Conservation (phyloP, 192 early-diverging fungal species). For the Linnemannia zychae region DNA sequence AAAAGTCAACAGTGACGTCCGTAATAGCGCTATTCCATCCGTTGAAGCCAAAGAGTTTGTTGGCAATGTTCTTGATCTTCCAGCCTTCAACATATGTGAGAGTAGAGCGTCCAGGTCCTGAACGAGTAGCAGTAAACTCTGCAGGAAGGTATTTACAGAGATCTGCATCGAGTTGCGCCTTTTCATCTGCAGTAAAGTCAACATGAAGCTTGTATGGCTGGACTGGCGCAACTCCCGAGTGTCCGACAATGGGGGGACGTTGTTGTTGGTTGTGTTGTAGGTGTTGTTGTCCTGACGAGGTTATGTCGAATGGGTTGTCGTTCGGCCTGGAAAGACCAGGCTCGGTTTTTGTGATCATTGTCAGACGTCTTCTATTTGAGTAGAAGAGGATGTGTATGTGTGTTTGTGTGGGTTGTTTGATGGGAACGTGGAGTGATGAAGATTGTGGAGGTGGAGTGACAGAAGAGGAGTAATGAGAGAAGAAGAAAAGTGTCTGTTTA, state of each 20-base stretch:
- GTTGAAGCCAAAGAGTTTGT: slow-evolving; percentile 95
- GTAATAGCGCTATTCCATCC: slow-evolving; percentile 88
- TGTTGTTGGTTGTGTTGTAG: too few relatives aligned
- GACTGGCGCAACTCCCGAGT: not conserved
- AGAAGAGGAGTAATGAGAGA: not conserved
- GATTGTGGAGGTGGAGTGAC: not conserved
- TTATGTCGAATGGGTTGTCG: not conserved
- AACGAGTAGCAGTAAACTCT: slow-evolving; percentile 74
- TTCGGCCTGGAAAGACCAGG: slow-evolving; percentile 10
- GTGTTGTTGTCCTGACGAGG: not conserved
- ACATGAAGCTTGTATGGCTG: slow-evolving; percentile 3
- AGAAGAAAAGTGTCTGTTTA: not conserved
- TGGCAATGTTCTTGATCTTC: slow-evolving; percentile 88
- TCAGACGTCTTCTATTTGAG: not conserved
- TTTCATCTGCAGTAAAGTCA: slow-evolving; percentile 40
- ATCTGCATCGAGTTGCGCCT: slow-evolving; percentile 15
- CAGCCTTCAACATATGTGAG: slow-evolving; percentile 88
- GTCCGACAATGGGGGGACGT: not conserved
- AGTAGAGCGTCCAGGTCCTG: slow-evolving; percentile 77
- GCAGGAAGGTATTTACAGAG: slow-evolving; percentile 76
- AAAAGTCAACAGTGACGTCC: slow-evolving; percentile 84
- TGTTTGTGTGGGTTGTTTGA: not conserved
- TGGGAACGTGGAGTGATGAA: not conserved
- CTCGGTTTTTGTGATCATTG: slow-evolving; percentile 30
- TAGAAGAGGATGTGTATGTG: not conserved